Percentiles rank a stretch among this genome's conserved stretches.
phyloP scores from a whole-genome alignment of 2,329 filamentous ascomycete genomes.

The Stemphylium vesicarium region DNA sequence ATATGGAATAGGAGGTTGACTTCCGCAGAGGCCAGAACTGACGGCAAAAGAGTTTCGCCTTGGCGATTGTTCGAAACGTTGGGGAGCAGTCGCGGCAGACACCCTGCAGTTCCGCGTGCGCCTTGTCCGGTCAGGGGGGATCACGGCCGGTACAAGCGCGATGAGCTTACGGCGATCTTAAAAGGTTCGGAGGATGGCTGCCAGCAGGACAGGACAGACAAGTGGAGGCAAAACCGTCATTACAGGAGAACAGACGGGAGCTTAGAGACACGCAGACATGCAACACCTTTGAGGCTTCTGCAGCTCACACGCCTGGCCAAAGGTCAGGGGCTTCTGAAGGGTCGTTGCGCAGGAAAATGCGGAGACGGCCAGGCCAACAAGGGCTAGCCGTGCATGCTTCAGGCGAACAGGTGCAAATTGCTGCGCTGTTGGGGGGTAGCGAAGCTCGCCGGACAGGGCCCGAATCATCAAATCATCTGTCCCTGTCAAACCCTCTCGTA shows the following conservation, averaged over 20 bases:
- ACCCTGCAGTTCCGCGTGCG: slow-evolving; percentile 30
- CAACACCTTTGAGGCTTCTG: slow-evolving; percentile 52
- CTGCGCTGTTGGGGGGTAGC: slow-evolving; percentile 44
- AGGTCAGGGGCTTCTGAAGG: slow-evolving; percentile 49
- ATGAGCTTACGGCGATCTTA: slow-evolving; percentile 32
- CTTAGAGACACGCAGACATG: slow-evolving; percentile 41
- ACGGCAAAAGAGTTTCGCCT: slow-evolving; percentile 33
- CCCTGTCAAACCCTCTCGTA: slow-evolving; percentile 35
- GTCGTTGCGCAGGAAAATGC: slow-evolving; percentile 50
- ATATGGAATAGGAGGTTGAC: slow-evolving; percentile 26
- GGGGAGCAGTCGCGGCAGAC: slow-evolving; percentile 34
- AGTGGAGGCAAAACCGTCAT: slow-evolving; percentile 41
- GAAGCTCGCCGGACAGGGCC: slow-evolving; percentile 36
- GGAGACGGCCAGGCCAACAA: slow-evolving; percentile 48
- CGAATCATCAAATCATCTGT: slow-evolving; percentile 40
- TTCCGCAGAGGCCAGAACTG: slow-evolving; percentile 32
- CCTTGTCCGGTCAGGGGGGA: slow-evolving; percentile 30
- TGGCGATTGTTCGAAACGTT: slow-evolving; percentile 45
- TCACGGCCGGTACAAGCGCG: slow-evolving; percentile 26
- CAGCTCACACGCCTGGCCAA: slow-evolving; percentile 46
- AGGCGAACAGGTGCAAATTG: slow-evolving; percentile 50
- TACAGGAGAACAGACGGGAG: slow-evolving; percentile 43
- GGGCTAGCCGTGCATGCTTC: slow-evolving; percentile 48
- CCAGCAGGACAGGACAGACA: slow-evolving; percentile 31
- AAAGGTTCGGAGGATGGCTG: slow-evolving; percentile 24